A percentile compares a stretch with the other conserved stretches of the same genome.
These are phyloP conservation scores for Theileria sp. DNA, from an alignment of 169 alveolate species.

Conservation along the genomic window DNA sequence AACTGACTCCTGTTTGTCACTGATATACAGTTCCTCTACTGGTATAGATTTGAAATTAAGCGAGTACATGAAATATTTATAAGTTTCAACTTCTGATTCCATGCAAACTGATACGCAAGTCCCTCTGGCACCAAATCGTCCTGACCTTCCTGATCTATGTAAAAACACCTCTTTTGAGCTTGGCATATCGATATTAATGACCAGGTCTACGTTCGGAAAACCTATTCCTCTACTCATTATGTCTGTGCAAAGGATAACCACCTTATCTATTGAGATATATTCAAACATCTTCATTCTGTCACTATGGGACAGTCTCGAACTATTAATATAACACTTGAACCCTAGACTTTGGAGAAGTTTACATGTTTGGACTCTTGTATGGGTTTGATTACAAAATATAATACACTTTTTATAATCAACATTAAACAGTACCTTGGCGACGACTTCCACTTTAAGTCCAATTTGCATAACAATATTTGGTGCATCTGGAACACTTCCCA, in stretches of 20 bases:
- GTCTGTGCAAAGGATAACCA: conserved; percentile 85
- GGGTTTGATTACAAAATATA: conserved; percentile 69
- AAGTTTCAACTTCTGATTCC: conserved; percentile 60
- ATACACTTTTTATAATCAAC: conserved; percentile 55
- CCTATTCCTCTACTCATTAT: conserved; percentile 90
- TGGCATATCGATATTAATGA: conserved; percentile 87
- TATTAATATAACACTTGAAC: conserved; percentile 58
- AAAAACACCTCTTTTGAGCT: conserved; percentile 78
- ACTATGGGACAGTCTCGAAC: conserved; percentile 66
- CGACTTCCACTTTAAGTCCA: conserved; percentile 25
- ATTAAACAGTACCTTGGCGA: conserved; percentile 7
- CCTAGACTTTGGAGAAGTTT: conserved; percentile 51
- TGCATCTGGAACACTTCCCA: conserved; percentile 49
- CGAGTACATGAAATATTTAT: conserved; percentile 32
- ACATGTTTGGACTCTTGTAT: conserved; percentile 53
- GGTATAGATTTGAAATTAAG: conserved; percentile 43
- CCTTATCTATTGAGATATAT: conserved; percentile 46
- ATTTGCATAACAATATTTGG: conserved; percentile 64
- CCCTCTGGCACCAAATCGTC: conserved; percentile 83
- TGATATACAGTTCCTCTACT: conserved; percentile 15
- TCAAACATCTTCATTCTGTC: conserved; percentile 56
- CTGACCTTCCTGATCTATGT: conserved; percentile 89
- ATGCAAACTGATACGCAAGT: conserved; percentile 76
- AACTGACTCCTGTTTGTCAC: neutral
- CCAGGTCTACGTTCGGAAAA: conserved; percentile 81